Conservation (phyloP, 805 yeast genomes). For the Metschnikowia drakensbergensis region DNA sequence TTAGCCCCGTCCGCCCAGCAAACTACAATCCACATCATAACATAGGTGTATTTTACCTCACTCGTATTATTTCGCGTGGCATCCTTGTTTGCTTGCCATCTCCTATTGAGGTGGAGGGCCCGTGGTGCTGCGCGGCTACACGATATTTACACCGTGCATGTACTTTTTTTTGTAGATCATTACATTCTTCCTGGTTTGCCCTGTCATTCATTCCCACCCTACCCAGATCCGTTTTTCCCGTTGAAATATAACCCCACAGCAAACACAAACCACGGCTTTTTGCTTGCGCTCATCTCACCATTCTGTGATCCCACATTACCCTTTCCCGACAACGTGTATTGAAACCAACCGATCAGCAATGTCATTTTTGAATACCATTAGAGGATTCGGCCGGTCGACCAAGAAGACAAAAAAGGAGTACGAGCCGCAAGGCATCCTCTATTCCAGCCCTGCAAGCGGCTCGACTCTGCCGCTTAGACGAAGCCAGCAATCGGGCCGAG, state of each 20-base stretch:
- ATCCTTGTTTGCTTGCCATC: not conserved
- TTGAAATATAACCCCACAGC: not conserved
- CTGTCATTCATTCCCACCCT: not conserved
- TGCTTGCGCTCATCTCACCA: too few species aligned
- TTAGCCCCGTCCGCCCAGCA: not conserved
- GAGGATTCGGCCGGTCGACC: constrained; percentile 46
- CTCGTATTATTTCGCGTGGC: not conserved
- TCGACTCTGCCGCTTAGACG: constrained; percentile 37
- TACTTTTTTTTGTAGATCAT: constrained; percentile 3
- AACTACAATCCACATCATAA: not conserved
- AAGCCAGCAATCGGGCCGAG: constrained; percentile 37
- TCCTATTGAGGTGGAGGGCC: not conserved
- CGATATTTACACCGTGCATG: not conserved
- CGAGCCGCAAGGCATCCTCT: constrained; percentile 26
- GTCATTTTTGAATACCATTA: constrained; percentile 46
- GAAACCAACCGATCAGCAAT: constrained; percentile 18
- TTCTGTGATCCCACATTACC: not conserved
- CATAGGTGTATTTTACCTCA: not conserved
- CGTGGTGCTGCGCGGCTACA: constrained; percentile 1
- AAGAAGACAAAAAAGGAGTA: constrained; percentile 40
- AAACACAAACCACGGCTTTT: not conserved
- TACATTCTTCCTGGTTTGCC: not conserved
- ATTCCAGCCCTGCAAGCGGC: constrained; percentile 25
- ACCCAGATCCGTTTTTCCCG: not conserved
- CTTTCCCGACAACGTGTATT: not conserved